phyloP scores from a whole-genome alignment of 345 rosid genomes.

The Anacardium occidentale region DNA sequence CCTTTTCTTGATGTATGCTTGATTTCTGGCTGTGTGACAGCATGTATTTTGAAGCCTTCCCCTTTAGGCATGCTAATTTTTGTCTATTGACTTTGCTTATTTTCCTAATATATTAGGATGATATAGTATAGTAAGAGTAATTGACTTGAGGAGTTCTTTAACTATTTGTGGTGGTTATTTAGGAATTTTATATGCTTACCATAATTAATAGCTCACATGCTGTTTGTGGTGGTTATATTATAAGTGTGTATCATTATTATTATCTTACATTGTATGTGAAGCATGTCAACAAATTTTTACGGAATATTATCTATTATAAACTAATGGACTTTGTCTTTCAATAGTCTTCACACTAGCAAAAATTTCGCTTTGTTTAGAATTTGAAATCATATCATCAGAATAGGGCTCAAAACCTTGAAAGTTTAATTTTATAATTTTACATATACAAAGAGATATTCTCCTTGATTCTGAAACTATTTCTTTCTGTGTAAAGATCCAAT shows the following conservation, averaged over 20 bases:
- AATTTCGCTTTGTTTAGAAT: neutral
- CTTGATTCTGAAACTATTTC: too few species aligned
- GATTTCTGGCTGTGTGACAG: neutral
- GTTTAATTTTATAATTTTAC: neutral
- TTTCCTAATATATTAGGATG: neutral
- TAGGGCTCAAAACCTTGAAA: neutral
- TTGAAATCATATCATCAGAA: neutral
- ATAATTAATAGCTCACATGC: neutral
- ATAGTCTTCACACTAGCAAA: neutral
- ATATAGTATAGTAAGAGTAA: neutral
- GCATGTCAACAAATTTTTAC: neutral
- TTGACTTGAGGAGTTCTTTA: neutral
- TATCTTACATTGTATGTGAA: too few species aligned
- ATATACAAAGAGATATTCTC: neutral
- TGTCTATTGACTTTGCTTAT: neutral
- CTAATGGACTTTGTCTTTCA: neutral
- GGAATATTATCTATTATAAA: neutral
- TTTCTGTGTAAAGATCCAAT: neutral
- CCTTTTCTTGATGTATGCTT: neutral
- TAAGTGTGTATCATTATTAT: neutral
- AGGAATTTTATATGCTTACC: neutral
- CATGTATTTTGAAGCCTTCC: neutral
- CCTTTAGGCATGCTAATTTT: neutral
- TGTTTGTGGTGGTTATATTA: too few species aligned
- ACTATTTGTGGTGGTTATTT: neutral